Evolutionary conservation across 768 basidiomycete genomes (phyloP), one percentile per base, ranked within the genome.

Genomic region (Naganishia friedmannii): DNA sequence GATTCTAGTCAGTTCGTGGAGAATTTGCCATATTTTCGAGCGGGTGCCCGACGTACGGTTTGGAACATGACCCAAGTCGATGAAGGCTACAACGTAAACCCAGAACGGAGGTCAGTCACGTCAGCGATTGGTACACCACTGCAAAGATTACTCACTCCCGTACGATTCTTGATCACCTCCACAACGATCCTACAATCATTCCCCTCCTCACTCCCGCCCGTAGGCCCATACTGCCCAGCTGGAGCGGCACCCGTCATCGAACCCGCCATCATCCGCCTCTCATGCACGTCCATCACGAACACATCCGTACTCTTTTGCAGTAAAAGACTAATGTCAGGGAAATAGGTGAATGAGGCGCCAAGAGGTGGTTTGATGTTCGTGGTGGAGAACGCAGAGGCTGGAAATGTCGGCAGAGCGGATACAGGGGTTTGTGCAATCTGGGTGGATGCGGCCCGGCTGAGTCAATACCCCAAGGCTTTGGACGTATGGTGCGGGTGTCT

Each of bases 141-240:
- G 9, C 7, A 23, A 5, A 23, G 1, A 15, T 17, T 57, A 69
- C 79, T 72, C 67, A 78, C 79, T 48, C 75, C 74, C 0, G 77
- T 71, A 32, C 74, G 37, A 66, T 76, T 77, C 72, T 79, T 77
- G 55, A 79, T 54, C 3, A 79, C 77, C 67, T 80, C 79, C 4
- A 79, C 77, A 26, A 79, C 70, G 0, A 67, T 73, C 55, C 79
- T 77, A 23, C 68, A 48, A 7, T 42, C 57, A 17, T 57, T 32
- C 15, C 37, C 45, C 21, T 32, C 17, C 7, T 51, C 48, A 8
- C 42, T 42, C 15, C 15, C 15, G 2, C 42, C 42, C 42, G 42
- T 42, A 5, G 42, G 2, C 15, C 42, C 42, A 42, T 42, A 4
- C 37, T 34, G 21, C 13, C 8, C 31, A 12, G 31, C 32, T 8